Percentiles rank a stretch among this genome's conserved stretches.
These are phyloP conservation scores for Helotiales sp. DNA, from an alignment of 2,329 filamentous ascomycete genomes.

Conservation along the genomic window DNA sequence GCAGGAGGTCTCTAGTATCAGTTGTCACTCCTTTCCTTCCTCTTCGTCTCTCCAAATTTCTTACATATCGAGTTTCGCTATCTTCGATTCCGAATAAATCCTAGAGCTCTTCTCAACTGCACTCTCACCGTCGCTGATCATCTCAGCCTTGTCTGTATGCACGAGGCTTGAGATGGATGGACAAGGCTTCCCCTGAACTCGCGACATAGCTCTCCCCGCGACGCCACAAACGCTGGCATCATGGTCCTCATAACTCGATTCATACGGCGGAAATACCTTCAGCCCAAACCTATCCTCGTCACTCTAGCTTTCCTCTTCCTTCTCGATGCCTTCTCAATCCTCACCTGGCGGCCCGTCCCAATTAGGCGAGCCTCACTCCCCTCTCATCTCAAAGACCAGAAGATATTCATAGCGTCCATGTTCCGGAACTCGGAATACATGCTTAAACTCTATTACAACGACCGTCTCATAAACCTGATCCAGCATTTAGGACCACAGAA, in stretches of 20 bases:
- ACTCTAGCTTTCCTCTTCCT: slow-evolving; percentile 20
- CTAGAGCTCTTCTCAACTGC: not conserved
- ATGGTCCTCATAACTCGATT: slow-evolving; percentile 23
- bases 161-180: slow-evolving; percentile 10
- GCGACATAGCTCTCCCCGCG: not conserved
- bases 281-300: slow-evolving; percentile 18
- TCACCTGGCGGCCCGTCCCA: slow-evolving; percentile 9
- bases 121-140: not conserved
- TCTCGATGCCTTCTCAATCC: slow-evolving; percentile 21
- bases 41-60: not conserved
- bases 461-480: slow-evolving; percentile 62
- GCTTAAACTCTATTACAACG: slow-evolving; percentile 66
- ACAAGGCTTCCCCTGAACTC: slow-evolving; percentile 7
- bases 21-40: not conserved
- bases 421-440: slow-evolving; percentile 70
- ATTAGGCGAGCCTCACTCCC: slow-evolving; percentile 18
- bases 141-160: not conserved
- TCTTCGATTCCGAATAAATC: too few species aligned
- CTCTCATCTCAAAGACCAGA: slow-evolving; percentile 25
- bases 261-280: slow-evolving; percentile 20
- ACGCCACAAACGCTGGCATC: not conserved
- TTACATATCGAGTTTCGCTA: too few species aligned
- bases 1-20: too few species aligned
- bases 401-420: slow-evolving; percentile 70
- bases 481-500: slow-evolving; percentile 64